Conservation (phyloP, 805 yeast genomes). For the Kluyveromyces wickerhamii region DNA sequence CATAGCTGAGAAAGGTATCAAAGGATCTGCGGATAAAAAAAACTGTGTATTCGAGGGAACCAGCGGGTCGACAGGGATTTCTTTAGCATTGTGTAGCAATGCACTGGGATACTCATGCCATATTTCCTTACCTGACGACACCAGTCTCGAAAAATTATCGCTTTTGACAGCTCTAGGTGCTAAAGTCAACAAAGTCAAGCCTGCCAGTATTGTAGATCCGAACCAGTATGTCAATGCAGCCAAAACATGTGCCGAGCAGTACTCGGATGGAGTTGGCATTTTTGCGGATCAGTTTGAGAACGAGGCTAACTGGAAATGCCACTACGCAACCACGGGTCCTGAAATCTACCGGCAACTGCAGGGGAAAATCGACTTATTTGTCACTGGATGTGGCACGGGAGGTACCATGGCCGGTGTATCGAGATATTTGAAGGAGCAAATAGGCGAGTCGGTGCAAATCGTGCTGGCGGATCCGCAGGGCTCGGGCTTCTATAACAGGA, state of each 20-base stretch:
- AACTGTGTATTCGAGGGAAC: slow-evolving; percentile 82
- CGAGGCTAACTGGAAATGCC: slow-evolving; percentile 81
- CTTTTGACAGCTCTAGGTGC: slow-evolving; percentile 75
- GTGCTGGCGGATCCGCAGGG: slow-evolving; percentile 95
- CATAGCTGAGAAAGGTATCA: slow-evolving; percentile 2
- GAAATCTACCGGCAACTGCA: slow-evolving; percentile 76
- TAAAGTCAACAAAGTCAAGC: slow-evolving; percentile 72
- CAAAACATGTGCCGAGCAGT: slow-evolving; percentile 44
- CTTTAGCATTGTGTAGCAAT: slow-evolving; percentile 83
- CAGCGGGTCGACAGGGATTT: slow-evolving; percentile 93
- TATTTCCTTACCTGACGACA: slow-evolving; percentile 92
- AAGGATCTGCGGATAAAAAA: slow-evolving; percentile 42
- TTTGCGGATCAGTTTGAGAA: slow-evolving; percentile 97
- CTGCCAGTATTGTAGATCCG: slow-evolving; percentile 93
- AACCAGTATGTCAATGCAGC: slow-evolving; percentile 90
- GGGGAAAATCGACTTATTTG: slow-evolving; percentile 61
- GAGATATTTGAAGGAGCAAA: slow-evolving; percentile 51
- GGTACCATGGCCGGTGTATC: slow-evolving; percentile 96
- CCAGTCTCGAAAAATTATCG: slow-evolving; percentile 73
- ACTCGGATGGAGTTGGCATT: slow-evolving; percentile 46
- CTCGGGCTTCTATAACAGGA: slow-evolving; percentile 77
- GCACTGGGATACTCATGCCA: slow-evolving; percentile 85
- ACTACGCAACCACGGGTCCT: slow-evolving; percentile 81
- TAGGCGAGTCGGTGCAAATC: slow-evolving; percentile 36
- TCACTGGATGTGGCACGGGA: slow-evolving; percentile 94